phyloP scores from a whole-genome alignment of 108 stramenopile species.

The Nitzschia putrida region DNA sequence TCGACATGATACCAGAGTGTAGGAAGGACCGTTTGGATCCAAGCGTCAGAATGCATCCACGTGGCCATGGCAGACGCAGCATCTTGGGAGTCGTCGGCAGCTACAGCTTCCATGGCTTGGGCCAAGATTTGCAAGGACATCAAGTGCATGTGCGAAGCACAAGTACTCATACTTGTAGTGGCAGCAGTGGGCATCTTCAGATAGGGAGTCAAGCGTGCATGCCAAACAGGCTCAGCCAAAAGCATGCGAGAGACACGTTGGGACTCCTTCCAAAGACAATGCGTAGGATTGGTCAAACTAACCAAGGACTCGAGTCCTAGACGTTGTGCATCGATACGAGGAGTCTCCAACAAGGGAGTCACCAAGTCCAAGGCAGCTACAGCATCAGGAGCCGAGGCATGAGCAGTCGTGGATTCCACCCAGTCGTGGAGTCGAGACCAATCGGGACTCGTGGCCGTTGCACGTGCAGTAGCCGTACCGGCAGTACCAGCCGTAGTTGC shows the following conservation, averaged over 20 bases:
- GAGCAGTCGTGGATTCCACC: background rate
- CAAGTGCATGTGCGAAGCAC: too few relatives aligned
- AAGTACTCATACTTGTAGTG: too few relatives aligned
- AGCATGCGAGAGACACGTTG: conserved; percentile 1
- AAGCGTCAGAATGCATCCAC: too few relatives aligned
- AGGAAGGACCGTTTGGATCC: too few relatives aligned
- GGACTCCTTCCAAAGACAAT: conserved; percentile 4
- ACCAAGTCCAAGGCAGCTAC: conserved; percentile 3
- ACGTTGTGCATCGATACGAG: conserved; percentile 16
- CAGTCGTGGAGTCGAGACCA: too few relatives aligned
- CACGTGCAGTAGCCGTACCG: background rate
- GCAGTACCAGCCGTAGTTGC: background rate
- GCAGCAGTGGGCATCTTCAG: too few relatives aligned
- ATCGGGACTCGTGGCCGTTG: too few relatives aligned
- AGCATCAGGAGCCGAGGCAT: background rate
- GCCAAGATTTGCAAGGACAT: too few relatives aligned
- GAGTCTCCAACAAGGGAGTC: conserved; percentile 6
- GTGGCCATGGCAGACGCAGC: too few relatives aligned
- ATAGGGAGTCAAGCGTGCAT: conserved; percentile 1
- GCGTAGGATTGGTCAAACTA: conserved; percentile 12
- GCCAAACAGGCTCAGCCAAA: conserved; percentile 3
- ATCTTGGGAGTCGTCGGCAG: too few relatives aligned
- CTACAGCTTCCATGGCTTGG: too few relatives aligned
- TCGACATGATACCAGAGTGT: too few relatives aligned
- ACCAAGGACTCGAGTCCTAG: conserved; percentile 23